Conservation (phyloP, 108 stramenopile species). For the Seminavis robusta region DNA sequence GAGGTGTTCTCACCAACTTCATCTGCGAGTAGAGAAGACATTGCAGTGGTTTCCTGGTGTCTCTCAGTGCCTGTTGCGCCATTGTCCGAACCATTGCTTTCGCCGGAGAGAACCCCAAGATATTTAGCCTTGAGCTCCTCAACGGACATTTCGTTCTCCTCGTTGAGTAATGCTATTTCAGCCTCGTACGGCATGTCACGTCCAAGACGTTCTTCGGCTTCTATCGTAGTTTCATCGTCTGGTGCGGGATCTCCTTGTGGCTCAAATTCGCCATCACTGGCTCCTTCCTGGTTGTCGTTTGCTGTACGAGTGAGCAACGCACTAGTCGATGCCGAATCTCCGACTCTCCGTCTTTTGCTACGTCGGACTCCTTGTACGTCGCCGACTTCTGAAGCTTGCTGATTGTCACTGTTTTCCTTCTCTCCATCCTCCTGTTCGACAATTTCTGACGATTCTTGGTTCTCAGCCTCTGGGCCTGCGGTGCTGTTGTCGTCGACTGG, state of each 20-base stretch:
- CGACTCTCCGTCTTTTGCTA: not conserved
- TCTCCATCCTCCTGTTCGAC: conserved; percentile 10
- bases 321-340: not conserved
- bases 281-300: not conserved
- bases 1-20: no score
- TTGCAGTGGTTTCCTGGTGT: not conserved
- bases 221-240: conserved; percentile 78
- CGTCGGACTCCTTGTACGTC: no score
- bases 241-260: conserved; percentile 16
- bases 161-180: conserved; percentile 55
- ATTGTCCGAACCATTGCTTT: conserved; percentile 2
- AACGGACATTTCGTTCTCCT: conserved; percentile 72
- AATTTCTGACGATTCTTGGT: not conserved
- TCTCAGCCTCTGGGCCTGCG: conserved; percentile 1
- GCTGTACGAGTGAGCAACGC: not conserved
- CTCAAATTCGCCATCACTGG: conserved; percentile 37
- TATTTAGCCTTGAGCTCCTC: conserved; percentile 72
- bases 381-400: not conserved
- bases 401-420: conserved; percentile 4
- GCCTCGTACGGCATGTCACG: conserved; percentile 69
- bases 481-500: conserved; percentile 7
- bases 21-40: conserved; percentile 6
- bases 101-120: conserved; percentile 15
- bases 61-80: not conserved
- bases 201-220: conserved; percentile 65